Evolutionary conservation across 352 stramenopile species (phyloP).

Genomic region (Globisporangium barbulae): DNA sequence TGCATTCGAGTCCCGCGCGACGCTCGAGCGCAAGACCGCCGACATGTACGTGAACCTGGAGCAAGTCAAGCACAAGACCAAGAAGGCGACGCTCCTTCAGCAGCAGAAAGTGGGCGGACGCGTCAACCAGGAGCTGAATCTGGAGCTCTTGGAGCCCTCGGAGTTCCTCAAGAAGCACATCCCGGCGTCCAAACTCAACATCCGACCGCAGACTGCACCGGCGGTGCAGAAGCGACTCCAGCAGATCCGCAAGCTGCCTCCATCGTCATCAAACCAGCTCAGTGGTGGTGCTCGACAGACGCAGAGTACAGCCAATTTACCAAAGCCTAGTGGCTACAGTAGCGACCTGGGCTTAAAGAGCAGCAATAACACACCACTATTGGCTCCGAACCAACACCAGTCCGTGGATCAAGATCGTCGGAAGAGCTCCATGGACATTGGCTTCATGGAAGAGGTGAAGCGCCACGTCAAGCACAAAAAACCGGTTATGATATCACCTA

Average conservation of each 20-base stretch:
- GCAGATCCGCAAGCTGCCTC: conserved; percentile 1
- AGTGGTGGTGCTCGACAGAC: background rate
- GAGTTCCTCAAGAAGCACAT: conserved; percentile 55
- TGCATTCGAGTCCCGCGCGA: conserved; percentile 32
- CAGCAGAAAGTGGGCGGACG: background rate
- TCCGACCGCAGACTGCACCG: conserved; percentile 50
- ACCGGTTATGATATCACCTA: background rate
- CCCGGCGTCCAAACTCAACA: conserved; percentile 22
- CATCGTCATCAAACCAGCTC: background rate
- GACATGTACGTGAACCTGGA: conserved; percentile 63
- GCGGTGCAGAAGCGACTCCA: background rate
- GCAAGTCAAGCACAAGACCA: conserved; percentile 10
- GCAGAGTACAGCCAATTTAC: background rate
- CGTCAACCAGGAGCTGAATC: background rate
- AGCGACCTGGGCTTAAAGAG: conserved; percentile 11
- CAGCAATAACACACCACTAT: conserved; percentile 1
- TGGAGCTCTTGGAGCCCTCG: conserved; percentile 34
- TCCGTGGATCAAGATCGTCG: conserved; percentile 10
- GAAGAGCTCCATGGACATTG: conserved; percentile 42
- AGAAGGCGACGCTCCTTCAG: conserved; percentile 3
- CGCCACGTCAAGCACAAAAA: conserved; percentile 25
- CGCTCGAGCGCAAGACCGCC: conserved; percentile 39
- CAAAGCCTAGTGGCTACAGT: conserved; percentile 10
- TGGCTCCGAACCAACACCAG: background rate
- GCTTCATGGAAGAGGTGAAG: conserved; percentile 49